These are phyloP conservation scores for Monosporascus sp. DNA, from an alignment of 2,329 filamentous ascomycete genomes.

Conservation along the genomic window DNA sequence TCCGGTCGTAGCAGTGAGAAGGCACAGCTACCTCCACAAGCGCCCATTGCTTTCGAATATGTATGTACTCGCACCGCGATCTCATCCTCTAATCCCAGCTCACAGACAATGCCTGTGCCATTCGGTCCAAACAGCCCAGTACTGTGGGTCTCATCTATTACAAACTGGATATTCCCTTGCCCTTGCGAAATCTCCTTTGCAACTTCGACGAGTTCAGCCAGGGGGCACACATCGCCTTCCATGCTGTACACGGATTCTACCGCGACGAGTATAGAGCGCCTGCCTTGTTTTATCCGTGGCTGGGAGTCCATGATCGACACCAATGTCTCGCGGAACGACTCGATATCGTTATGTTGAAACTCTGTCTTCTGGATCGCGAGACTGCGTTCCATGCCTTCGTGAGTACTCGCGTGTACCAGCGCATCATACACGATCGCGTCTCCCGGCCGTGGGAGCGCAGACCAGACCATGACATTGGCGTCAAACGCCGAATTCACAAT, in stretches of 20 bases:
- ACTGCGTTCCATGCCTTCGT: slow-evolving; percentile 56
- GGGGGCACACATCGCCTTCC: slow-evolving; percentile 40
- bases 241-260: slow-evolving; percentile 43
- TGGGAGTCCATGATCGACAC: slow-evolving; percentile 24
- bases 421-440: slow-evolving; percentile 59
- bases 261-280: slow-evolving; percentile 30
- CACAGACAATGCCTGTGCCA: slow-evolving; percentile 44
- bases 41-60: slow-evolving; percentile 47
- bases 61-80: slow-evolving; percentile 47
- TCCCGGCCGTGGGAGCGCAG: slow-evolving; percentile 43
- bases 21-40: slow-evolving; percentile 24
- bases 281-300: slow-evolving; percentile 19
- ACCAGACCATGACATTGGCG: slow-evolving; percentile 47
- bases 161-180: slow-evolving; percentile 38
- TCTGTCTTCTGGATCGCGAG: slow-evolving; percentile 40
- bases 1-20: too few species aligned
- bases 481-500: slow-evolving; percentile 56
- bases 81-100: slow-evolving; percentile 42
- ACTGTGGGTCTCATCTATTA: slow-evolving; percentile 53
- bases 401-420: slow-evolving; percentile 60
- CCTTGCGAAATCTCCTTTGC: slow-evolving; percentile 28
- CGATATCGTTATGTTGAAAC: slow-evolving; percentile 39
- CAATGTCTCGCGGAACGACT: slow-evolving; percentile 34
- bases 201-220: slow-evolving; percentile 32
- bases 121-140: slow-evolving; percentile 44